Percentiles rank a stretch among this genome's conserved stretches.
phyloP scores from a whole-genome alignment of 2,329 filamentous ascomycete genomes.

The Coleophoma cylindrospora region DNA sequence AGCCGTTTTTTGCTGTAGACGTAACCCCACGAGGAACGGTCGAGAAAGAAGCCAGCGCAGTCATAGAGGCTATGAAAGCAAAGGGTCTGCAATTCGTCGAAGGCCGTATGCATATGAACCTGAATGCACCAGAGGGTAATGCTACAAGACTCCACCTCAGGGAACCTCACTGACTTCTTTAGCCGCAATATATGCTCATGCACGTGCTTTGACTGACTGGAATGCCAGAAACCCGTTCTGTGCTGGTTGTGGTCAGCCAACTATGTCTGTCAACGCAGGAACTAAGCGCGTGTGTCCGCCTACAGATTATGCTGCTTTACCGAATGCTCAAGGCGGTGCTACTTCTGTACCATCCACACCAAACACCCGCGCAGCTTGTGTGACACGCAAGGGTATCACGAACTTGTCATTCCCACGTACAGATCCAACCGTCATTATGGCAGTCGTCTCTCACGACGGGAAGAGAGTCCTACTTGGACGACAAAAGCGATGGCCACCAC shows the following conservation, averaged over 20 bases:
- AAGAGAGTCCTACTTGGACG: slow-evolving; percentile 69
- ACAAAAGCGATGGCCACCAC: slow-evolving; percentile 73
- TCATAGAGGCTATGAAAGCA: slow-evolving; percentile 55
- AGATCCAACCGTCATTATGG: slow-evolving; percentile 85
- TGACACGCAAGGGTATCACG: slow-evolving; percentile 77
- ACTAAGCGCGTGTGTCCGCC: slow-evolving; percentile 78
- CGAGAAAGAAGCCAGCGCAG: slow-evolving; percentile 54
- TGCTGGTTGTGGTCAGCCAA: slow-evolving; percentile 79
- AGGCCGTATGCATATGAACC: slow-evolving; percentile 50
- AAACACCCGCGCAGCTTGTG: slow-evolving; percentile 63
- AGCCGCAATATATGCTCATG: slow-evolving; percentile 90
- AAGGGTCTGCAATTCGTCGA: slow-evolving; percentile 61
- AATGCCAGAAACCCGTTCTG: slow-evolving; percentile 91
- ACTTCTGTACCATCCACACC: slow-evolving; percentile 31
- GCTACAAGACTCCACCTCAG: background rate
- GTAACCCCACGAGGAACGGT: slow-evolving; percentile 67
- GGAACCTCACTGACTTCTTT: background rate
- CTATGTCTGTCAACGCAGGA: slow-evolving; percentile 71
- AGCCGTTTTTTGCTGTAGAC: slow-evolving; percentile 86
- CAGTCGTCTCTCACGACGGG: slow-evolving; percentile 77
- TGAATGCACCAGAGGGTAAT: slow-evolving; percentile 43
- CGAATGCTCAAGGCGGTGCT: slow-evolving; percentile 32
- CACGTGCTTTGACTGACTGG: slow-evolving; percentile 87
- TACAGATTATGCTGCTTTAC: slow-evolving; percentile 47
- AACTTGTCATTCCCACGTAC: slow-evolving; percentile 91